Conservation (phyloP, 2,329 filamentous ascomycete genomes). For the Daldinia sp. region DNA sequence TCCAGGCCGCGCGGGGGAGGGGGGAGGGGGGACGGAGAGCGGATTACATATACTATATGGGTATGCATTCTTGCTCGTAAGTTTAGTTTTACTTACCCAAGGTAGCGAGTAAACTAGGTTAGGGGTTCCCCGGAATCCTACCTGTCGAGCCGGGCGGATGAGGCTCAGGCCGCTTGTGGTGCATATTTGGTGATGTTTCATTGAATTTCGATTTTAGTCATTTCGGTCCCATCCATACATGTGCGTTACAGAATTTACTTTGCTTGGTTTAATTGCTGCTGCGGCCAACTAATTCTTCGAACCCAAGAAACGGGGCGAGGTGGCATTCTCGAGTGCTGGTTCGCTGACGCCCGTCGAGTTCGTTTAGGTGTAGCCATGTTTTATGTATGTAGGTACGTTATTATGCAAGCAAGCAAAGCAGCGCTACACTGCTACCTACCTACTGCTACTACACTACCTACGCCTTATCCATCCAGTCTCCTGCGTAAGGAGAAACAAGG, state of each 20-base stretch:
- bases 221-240: conserved; percentile 2
- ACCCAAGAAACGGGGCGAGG: conserved; percentile 33
- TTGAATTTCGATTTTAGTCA: no score
- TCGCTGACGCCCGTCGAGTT: conserved; percentile 12
- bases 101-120: no score
- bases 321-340: conserved; percentile 15
- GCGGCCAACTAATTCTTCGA: not conserved
- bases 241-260: conserved; percentile 1
- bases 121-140: conserved; percentile 32
- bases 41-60: no score
- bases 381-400: not conserved
- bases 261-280: not conserved
- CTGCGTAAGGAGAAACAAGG: conserved; percentile 19
- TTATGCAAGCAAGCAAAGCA: not conserved
- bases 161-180: conserved; percentile 25
- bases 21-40: not conserved
- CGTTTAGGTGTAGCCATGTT: conserved; percentile 24
- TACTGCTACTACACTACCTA: no score
- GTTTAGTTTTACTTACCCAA: no score
- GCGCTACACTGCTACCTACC: no score
- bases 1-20: not conserved
- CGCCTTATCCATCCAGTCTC: conserved; percentile 9
- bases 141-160: conserved; percentile 25
- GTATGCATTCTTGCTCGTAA: no score
- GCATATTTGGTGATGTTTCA: conserved; percentile 4